phyloP scores from a whole-genome alignment of 2,329 filamentous ascomycete genomes.

The Elsinoe ampelina region DNA sequence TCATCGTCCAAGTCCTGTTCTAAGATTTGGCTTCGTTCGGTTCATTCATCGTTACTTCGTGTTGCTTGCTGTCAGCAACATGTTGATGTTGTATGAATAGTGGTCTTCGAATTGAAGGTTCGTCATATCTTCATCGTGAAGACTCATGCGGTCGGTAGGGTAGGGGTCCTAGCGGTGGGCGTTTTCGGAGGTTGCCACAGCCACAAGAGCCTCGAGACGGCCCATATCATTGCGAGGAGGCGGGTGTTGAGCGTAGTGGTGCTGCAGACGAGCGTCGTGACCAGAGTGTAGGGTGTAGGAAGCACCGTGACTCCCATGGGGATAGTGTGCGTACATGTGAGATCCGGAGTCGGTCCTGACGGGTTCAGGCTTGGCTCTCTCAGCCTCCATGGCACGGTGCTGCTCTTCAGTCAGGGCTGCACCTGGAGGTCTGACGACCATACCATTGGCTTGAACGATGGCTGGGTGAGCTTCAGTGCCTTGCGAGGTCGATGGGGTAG shows the following conservation, averaged over 20 bases:
- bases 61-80: constrained; percentile 2
- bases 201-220: constrained; percentile 54
- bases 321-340: constrained; percentile 22
- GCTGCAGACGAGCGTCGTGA: constrained; percentile 21
- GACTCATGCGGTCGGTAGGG: neutral
- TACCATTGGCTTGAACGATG: constrained; percentile 43
- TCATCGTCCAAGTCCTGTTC: neutral
- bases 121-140: neutral
- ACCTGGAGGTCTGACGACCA: constrained; percentile 32
- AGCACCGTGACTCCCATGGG: constrained; percentile 10
- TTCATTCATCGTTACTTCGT: constrained; percentile 12
- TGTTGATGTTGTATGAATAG: constrained; percentile 6
- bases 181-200: constrained; percentile 52
- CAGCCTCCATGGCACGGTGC: constrained; percentile 28
- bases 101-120: neutral
- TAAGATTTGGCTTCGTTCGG: neutral
- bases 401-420: constrained; percentile 32
- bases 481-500: constrained; percentile 42
- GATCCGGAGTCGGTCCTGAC: constrained; percentile 27
- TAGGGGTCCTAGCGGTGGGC: neutral
- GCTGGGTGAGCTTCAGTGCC: constrained; percentile 43
- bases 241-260: constrained; percentile 26
- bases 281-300: constrained; percentile 27
- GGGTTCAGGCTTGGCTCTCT: constrained; percentile 24
- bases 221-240: constrained; percentile 42